These are phyloP conservation scores for Nothophytophthora sp. DNA, from an alignment of 352 stramenopile species.

Conservation along the genomic window DNA sequence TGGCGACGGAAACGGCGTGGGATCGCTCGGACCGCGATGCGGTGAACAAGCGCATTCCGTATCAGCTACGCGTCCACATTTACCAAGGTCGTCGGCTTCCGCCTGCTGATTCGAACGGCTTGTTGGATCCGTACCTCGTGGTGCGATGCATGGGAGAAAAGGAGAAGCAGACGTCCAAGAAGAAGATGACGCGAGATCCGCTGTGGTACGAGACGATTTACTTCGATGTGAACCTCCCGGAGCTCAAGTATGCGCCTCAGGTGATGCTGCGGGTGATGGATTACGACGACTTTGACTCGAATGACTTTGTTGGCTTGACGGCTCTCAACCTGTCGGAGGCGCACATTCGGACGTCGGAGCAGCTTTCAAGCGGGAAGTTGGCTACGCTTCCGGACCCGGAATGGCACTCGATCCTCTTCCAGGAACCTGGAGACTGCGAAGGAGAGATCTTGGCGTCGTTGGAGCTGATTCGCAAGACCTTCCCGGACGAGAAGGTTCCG, in stretches of 20 bases:
- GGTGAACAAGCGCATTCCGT: constrained; percentile 72
- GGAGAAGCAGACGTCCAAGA: constrained; percentile 59
- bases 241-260: constrained; percentile 69
- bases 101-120: constrained; percentile 69
- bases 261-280: constrained; percentile 79
- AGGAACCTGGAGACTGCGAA: constrained; percentile 60
- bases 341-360: constrained; percentile 57
- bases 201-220: constrained; percentile 86
- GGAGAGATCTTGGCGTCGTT: constrained; percentile 83
- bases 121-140: constrained; percentile 85
- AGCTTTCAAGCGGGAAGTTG: too few relatives aligned
- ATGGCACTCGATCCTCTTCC: constrained; percentile 75
- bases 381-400: too few relatives aligned
- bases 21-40: constrained; percentile 53
- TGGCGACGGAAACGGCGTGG: constrained; percentile 54
- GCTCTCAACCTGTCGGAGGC: constrained; percentile 60
- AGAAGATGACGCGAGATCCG: constrained; percentile 72
- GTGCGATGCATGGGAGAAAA: constrained; percentile 81
- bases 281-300: constrained; percentile 69
- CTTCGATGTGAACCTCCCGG: constrained; percentile 75
- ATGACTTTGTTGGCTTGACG: constrained; percentile 70
- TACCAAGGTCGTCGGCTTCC: constrained; percentile 79
- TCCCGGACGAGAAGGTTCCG: constrained; percentile 52
- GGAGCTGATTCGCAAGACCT: constrained; percentile 72
- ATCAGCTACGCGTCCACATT: constrained; percentile 82